Conservation (phyloP, 352 stramenopile species). For the Phytophthora litchii region DNA sequence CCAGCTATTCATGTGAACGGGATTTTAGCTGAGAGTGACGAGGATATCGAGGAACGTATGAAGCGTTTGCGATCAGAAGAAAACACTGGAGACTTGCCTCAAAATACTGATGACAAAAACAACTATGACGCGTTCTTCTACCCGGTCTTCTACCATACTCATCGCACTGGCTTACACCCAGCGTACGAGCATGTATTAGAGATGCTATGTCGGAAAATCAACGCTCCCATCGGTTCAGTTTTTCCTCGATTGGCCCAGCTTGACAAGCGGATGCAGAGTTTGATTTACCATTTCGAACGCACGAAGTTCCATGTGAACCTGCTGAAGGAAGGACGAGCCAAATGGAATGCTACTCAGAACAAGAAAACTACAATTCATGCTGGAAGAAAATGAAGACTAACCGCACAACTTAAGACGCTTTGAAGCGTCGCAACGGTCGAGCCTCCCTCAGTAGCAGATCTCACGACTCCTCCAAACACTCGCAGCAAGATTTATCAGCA, state of each 20-base stretch:
- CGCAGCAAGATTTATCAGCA: conserved; percentile 4
- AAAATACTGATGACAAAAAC: conserved; percentile 8
- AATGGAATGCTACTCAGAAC: conserved; percentile 19
- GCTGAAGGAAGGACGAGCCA: conserved; percentile 12
- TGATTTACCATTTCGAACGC: conserved; percentile 38
- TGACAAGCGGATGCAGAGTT: conserved; percentile 38
- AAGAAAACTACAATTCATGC: conserved; percentile 6
- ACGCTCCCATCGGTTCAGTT: conserved; percentile 53
- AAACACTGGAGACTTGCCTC: conserved; percentile 8
- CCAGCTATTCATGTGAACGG: conserved; percentile 59
- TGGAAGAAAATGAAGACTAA: too few relatives aligned
- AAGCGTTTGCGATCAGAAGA: conserved; percentile 27
- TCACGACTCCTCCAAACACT: not conserved
- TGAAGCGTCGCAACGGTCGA: conserved; percentile 30
- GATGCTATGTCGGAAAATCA: conserved; percentile 68
- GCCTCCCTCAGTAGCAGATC: conserved; percentile 12
- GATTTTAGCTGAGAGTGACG: conserved; percentile 51
- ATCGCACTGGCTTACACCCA: conserved; percentile 42
- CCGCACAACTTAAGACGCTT: not conserved
- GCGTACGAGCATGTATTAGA: conserved; percentile 68
- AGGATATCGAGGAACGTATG: conserved; percentile 61
- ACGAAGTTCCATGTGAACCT: conserved; percentile 23
- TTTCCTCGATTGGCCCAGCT: conserved; percentile 35
- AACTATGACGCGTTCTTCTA: conserved; percentile 59
- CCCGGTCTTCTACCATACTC: conserved; percentile 17